Base-by-base conservation (phyloP, 495 filamentous ascomycete species). In the Podospora appendiculata region DNA sequence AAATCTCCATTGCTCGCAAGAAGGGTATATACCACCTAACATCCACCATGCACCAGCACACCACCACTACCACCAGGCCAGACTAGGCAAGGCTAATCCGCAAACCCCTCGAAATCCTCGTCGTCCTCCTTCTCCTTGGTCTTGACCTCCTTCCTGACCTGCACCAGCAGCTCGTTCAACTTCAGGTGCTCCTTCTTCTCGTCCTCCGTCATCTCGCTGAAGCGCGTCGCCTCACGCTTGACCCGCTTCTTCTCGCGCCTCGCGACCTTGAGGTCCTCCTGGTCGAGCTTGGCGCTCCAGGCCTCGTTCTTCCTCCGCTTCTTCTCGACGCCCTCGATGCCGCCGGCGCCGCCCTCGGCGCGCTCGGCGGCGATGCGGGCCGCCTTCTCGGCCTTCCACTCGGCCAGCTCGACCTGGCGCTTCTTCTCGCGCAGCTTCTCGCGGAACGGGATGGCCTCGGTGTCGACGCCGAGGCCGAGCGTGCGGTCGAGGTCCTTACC, bases 401-500 rank as follows among this genome's bases (percentile, higher is more conserved):
- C 36, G n/a, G 51, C 66, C 38, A 73, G 48, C 42, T 70, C 69
- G 12, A 75, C 77, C 48, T 79, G 71, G 10, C 92, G 78, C 41
- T 79, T 78, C 63, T 84, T 82, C 62, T 98, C 93, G 32, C 86
- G 75, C 32, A 72, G 70, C 59, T 86, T 87, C 55, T 96, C 92
- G 50, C 83, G 82, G 68, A 94, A 97, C 1, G 82, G 73, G 57
- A 84, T 74, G 9, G 61, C 60, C 14, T 73, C 64, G 55, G 74
- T 81, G 70, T 96, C 94, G 61, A 97, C 85, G 8, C 88, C 92
- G 58, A 96, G 68, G 59, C 95, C 92, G 38, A 96, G 70, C 49
- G 95, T 68, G 17, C 78, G 72, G 58, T 89, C 84, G 35, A 83
- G 83, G 0, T 79, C 70, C 62, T 84, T 89, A 8, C 66, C 79